phyloP scores from a whole-genome alignment of 208 protist species.

The Zelonia costaricensis region DNA sequence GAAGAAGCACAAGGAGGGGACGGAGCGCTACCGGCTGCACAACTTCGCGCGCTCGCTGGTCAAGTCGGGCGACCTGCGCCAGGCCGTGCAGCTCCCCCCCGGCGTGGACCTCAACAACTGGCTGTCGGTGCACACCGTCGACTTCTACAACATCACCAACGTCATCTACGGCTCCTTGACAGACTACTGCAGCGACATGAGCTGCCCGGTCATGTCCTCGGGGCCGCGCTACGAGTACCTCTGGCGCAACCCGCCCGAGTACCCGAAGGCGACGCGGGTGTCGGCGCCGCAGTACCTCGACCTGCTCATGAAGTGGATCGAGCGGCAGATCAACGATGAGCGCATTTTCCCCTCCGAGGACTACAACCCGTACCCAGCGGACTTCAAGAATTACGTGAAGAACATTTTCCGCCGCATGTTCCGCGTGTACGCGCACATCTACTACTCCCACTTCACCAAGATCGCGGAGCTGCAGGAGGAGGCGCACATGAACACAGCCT shows the following conservation, averaged over 20 bases:
- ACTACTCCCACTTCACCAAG: constrained; percentile 97
- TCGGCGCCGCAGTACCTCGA: constrained; percentile 98
- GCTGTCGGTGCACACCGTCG: constrained; percentile 97
- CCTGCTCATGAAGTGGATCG: constrained; percentile 98
- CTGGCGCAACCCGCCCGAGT: constrained; percentile 96
- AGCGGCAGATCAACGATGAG: constrained; percentile 96
- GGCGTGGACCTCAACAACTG: constrained; percentile 98
- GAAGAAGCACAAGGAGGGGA: constrained; percentile 95
- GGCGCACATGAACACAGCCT: constrained; percentile 97
- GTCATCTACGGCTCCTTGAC: constrained; percentile 98
- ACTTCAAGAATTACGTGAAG: constrained; percentile 89
- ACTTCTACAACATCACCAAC: constrained; percentile 99
- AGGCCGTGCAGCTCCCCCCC: constrained; percentile 94
- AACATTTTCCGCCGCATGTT: constrained; percentile 99
- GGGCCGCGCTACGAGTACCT: constrained; percentile 96
- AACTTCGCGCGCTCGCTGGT: constrained; percentile 84
- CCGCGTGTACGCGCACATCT: constrained; percentile 99
- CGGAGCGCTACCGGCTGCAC: constrained; percentile 95
- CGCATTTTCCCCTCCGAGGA: constrained; percentile 96
- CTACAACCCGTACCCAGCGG: constrained; percentile 82
- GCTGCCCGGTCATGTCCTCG: constrained; percentile 97
- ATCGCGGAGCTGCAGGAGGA: constrained; percentile 96
- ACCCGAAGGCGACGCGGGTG: constrained; percentile 96
- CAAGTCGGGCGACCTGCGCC: constrained; percentile 93
- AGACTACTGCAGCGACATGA: constrained; percentile 97